Base-by-base conservation (phyloP, 163 green algal species). In the Scenedesmus sp. region DNA sequence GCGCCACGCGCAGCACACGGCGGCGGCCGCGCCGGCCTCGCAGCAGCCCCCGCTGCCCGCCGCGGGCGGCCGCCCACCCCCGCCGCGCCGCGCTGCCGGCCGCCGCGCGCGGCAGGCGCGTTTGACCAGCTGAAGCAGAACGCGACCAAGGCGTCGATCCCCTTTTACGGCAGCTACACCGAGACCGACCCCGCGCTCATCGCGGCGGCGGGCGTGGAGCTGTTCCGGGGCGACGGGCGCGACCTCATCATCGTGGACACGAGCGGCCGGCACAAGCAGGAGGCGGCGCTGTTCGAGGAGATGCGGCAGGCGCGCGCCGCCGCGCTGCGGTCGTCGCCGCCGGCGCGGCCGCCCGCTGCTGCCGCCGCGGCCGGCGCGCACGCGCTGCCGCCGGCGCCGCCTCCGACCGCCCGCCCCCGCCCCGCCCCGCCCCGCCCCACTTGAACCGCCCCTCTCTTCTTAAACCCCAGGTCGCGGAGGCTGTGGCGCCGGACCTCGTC, bases 241-340 rank as follows among this genome's bases (percentile, higher is more conserved):
- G 96, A 99, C 85, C 80, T 99, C 10, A 98, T 99, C 84, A 99
- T 99, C 60, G 96, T 99, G 22, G 96, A 99, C 80, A 99, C 96
- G 28, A 93, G 77, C 22, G 96, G 96, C 1, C 62, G 96, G 45
- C 96, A 99, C 87, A 98, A 98, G 87, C 96, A 99, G 89, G 92
- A 98, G 82, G 94, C 91, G 33, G 88, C 95, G 14, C 86, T 99
- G 80, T 99, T 99, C 88, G 96, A 99, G 91, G 96, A 99, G 88
- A 99, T 99, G 96, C 85, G 92, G 50, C 82, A 91, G 82, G 69
- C 65, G 22, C 11, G 53, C 53, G 53, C 4, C n/a, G 53, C 17
- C 20, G 15, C 53, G 26, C 22, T 4, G n/a, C 20, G 4, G 50
- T 13, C 5, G 5, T 4, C 26, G 50, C 50, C 9, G 20, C n/a